Base-by-base conservation (phyloP, 1,284 basidiomycete species). In the Leccinum glutinopallens region DNA sequence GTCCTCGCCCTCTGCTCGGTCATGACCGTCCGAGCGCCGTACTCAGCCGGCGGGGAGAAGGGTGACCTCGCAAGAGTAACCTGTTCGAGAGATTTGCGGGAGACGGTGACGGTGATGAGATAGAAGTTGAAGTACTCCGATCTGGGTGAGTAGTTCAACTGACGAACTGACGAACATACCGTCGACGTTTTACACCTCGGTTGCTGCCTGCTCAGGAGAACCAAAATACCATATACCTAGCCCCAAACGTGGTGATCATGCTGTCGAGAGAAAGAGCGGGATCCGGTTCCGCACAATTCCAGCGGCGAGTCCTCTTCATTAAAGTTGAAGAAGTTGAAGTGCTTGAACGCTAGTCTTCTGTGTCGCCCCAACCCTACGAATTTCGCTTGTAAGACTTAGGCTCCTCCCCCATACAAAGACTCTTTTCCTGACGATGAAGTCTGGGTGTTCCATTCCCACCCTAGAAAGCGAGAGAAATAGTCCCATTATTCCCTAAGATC, bases 381-480 rank as follows among this genome's bases (percentile, higher is more conserved):
- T 69, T 73, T 72, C 65, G 72, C 79, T 66, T 77, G 78, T 39
- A 78, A 79, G 60, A 79, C 75, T 43, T 78, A 76, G 77, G 75
- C 70, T 49, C 71, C 69, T 51, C 68, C 61, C 22, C 66, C 60
- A 32, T 65, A 55, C 19, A 75, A 75, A 72, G 80, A 70, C 35
- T 63, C 63, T 25, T 67, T 66, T 33, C 72, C 76, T 5, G 78
- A 75, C 29, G 78, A 80, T 54, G 72, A 73, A 54, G 72, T 74
- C 74, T 35, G 76, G 76, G 53, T 78, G 81, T 41, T 80, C 80
- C 41, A 75, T 83, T 8, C 80, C 81, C 37, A 80, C 79, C 29
- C 65, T 71, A 65, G 80, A 83, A 64, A 82, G 81, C 61, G 83
- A 82, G 60, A 79, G 78, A 58, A 77, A 72, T 56, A 78, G 80